phyloP scores from a whole-genome alignment of 2,329 filamentous ascomycete genomes.

The Fusarium euwallaceae region DNA sequence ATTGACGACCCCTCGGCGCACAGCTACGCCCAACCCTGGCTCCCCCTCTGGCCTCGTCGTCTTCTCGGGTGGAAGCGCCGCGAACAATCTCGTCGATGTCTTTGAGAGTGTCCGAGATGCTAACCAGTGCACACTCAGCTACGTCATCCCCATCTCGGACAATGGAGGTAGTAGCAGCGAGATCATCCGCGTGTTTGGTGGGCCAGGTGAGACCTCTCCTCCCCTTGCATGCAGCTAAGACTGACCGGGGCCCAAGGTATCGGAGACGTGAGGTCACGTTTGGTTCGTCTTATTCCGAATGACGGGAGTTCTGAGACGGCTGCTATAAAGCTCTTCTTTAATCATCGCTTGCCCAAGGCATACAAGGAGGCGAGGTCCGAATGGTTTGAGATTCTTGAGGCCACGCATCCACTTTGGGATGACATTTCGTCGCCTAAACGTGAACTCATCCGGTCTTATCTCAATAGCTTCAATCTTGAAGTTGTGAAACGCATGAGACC shows the following conservation, averaged over 20 bases:
- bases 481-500: slow-evolving; percentile 82
- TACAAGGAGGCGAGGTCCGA: slow-evolving; percentile 76
- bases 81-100: slow-evolving; percentile 92
- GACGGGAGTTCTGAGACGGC: slow-evolving; percentile 72
- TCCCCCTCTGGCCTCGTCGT: slow-evolving; percentile 72
- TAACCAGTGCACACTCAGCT: slow-evolving; percentile 78
- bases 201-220: slow-evolving; percentile 73
- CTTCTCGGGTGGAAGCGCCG: slow-evolving; percentile 93
- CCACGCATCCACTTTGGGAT: slow-evolving; percentile 81
- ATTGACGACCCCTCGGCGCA: slow-evolving; percentile 28
- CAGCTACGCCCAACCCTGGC: slow-evolving; percentile 36
- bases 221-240: slow-evolving; percentile 1
- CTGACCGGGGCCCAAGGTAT: slow-evolving; percentile 63
- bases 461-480: slow-evolving; percentile 82
- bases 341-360: slow-evolving; percentile 78
- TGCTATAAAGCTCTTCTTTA: slow-evolving; percentile 87
- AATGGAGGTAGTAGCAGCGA: slow-evolving; percentile 96
- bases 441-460: slow-evolving; percentile 81
- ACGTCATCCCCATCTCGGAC: slow-evolving; percentile 95
- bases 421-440: slow-evolving; percentile 78
- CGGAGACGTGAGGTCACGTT: slow-evolving; percentile 66
- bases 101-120: slow-evolving; percentile 77
- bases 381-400: slow-evolving; percentile 92
- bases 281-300: slow-evolving; percentile 88
- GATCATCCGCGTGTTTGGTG: slow-evolving; percentile 93